A percentile compares a stretch with the other conserved stretches of the same genome.
Evolutionary conservation across 192 early-diverging fungal genomes (phyloP).

Genomic region (Coemansia guatemalensis): DNA sequence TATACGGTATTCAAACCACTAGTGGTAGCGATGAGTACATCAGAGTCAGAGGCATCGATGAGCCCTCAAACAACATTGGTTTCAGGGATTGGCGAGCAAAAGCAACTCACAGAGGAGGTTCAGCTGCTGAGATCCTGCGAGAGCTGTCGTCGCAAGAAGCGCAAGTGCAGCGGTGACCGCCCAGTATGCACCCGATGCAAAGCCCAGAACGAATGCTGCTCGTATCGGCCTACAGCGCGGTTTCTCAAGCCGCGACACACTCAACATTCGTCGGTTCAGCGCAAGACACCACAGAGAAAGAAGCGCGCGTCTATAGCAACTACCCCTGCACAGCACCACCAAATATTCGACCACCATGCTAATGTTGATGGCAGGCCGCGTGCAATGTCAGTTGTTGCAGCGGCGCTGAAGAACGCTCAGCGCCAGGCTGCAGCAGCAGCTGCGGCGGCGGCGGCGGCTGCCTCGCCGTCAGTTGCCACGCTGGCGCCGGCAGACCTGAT

Average conservation of each 20-base stretch:
- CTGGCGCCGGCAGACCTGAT: constrained; percentile 42
- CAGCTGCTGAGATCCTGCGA: constrained; percentile 49
- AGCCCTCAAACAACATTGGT: neutral
- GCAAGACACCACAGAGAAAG: constrained; percentile 10
- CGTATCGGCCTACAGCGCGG: constrained; percentile 42
- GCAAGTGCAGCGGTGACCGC: constrained; percentile 50
- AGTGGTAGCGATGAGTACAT: neutral
- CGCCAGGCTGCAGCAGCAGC: constrained; percentile 3
- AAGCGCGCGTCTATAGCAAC: constrained; percentile 24
- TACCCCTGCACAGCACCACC: neutral
- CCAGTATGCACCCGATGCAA: constrained; percentile 40
- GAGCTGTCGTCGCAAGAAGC: constrained; percentile 49
- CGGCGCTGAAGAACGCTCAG: constrained; percentile 10
- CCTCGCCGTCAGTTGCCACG: constrained; percentile 1
- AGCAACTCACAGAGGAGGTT: constrained; percentile 18
- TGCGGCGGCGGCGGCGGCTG: constrained; percentile 11
- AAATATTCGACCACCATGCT: no score
- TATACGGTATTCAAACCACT: neutral
- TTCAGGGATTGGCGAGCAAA: neutral
- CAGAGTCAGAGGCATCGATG: neutral
- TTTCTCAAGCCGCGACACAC: constrained; percentile 33
- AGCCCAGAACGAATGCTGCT: constrained; percentile 32
- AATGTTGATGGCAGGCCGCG: constrained; percentile 21
- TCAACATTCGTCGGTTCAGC: neutral
- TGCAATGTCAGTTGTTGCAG: constrained; percentile 33